Conservation (phyloP, 2,329 filamentous ascomycete genomes). For the Blastomyces parvus region DNA sequence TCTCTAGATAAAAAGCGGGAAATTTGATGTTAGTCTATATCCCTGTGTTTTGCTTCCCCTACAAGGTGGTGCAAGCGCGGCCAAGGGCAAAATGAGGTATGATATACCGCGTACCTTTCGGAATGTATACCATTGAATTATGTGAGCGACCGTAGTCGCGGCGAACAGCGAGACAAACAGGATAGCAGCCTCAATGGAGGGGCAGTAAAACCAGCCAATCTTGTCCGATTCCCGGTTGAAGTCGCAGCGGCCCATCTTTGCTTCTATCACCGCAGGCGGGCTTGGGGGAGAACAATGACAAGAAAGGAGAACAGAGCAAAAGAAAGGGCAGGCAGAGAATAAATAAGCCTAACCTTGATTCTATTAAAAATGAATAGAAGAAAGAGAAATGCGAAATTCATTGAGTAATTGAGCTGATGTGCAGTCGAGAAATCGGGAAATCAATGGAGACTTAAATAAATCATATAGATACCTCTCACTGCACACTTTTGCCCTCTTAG, state of each 20-base stretch:
- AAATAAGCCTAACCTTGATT: background rate
- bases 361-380: background rate
- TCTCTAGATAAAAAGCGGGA: slow-evolving; percentile 7
- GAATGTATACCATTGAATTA: slow-evolving; percentile 12
- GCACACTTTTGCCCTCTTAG: background rate
- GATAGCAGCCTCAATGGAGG: slow-evolving; percentile 13
- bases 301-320: background rate
- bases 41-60: too few relatives aligned
- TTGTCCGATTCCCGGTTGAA: slow-evolving; percentile 9
- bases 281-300: background rate
- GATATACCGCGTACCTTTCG: slow-evolving; percentile 12
- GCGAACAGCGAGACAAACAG: slow-evolving; percentile 14
- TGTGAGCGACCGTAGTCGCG: slow-evolving; percentile 10
- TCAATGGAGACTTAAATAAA: background rate
- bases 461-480: background rate
- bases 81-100: background rate
- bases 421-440: background rate
- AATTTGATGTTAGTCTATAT: background rate
- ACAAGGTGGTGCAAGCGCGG: background rate
- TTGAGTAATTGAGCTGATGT: too few relatives aligned
- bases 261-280: background rate
- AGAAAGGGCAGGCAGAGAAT: background rate
- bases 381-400: too few relatives aligned
- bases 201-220: slow-evolving; percentile 15
- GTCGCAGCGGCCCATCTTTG: slow-evolving; percentile 4